These are phyloP conservation scores for Coniella vitis DNA, from an alignment of 2,329 filamentous ascomycete species.

Conservation along the genomic window DNA sequence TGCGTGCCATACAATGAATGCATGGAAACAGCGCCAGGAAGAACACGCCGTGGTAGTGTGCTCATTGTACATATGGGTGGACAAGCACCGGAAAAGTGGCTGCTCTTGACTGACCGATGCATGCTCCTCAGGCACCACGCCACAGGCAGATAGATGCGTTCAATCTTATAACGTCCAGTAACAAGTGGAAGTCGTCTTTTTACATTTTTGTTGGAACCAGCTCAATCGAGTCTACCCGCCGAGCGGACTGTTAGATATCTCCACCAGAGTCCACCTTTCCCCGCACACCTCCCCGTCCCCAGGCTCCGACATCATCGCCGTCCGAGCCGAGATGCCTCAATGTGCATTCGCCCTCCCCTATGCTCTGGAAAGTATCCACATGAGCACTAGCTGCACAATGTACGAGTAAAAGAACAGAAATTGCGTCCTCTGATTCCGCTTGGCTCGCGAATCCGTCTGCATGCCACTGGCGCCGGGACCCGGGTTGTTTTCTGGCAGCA, in stretches of 20 bases:
- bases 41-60: too few relatives aligned
- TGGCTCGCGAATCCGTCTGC: conserved; percentile 70
- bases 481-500: conserved; percentile 74
- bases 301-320: neutral
- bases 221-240: neutral
- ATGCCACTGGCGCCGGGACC: conserved; percentile 55
- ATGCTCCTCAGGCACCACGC: too few relatives aligned
- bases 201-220: neutral
- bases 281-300: too few relatives aligned
- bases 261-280: neutral
- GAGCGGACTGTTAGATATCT: neutral
- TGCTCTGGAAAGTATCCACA: conserved; percentile 63
- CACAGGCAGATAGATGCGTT: too few relatives aligned
- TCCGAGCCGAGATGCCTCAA: neutral
- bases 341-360: conserved; percentile 19
- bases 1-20: too few relatives aligned
- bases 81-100: too few relatives aligned
- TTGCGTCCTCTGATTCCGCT: conserved; percentile 81
- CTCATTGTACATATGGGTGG: too few relatives aligned
- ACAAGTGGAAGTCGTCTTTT: too few relatives aligned
- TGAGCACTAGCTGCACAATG: conserved; percentile 86
- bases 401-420: conserved; percentile 95
- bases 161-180: too few relatives aligned
- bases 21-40: too few relatives aligned
- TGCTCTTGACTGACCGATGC: too few relatives aligned